phyloP scores from a whole-genome alignment of 495 filamentous ascomycete genomes.

The Podospora australis region DNA sequence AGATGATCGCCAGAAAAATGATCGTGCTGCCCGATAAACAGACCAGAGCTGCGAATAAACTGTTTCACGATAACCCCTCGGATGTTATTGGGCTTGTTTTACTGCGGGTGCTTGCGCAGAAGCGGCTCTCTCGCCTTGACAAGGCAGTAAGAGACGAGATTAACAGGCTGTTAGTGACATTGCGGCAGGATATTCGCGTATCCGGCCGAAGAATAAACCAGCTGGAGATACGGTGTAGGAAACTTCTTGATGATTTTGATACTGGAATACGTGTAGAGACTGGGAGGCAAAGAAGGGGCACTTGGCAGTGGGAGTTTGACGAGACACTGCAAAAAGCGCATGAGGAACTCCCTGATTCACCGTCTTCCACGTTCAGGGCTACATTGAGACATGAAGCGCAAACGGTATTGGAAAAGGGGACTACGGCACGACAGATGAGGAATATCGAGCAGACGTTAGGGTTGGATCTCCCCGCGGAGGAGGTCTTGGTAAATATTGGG shows the following conservation, averaged over 20 bases:
- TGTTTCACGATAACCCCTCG: neutral
- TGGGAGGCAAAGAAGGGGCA: neutral
- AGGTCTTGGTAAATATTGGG: too few species aligned
- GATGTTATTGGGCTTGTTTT: conserved; percentile 1
- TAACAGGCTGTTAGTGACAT: neutral
- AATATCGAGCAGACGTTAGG: too few species aligned
- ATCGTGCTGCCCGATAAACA: neutral
- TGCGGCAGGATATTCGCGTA: neutral
- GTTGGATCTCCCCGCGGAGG: too few species aligned
- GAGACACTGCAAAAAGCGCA: neutral
- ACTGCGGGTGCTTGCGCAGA: neutral
- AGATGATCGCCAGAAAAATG: too few species aligned
- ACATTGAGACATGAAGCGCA: too few species aligned
- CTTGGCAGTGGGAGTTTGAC: neutral
- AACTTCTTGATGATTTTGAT: neutral
- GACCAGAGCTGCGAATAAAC: neutral
- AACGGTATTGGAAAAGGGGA: too few species aligned
- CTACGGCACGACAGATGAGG: too few species aligned
- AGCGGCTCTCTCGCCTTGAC: neutral
- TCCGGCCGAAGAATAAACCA: neutral
- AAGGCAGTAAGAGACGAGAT: neutral
- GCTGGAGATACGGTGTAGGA: neutral
- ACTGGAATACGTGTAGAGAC: neutral
- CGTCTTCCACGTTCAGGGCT: neutral
- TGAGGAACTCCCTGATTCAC: neutral